Base-by-base conservation (phyloP, 179 eudicot species). In the Silene coronaria region DNA sequence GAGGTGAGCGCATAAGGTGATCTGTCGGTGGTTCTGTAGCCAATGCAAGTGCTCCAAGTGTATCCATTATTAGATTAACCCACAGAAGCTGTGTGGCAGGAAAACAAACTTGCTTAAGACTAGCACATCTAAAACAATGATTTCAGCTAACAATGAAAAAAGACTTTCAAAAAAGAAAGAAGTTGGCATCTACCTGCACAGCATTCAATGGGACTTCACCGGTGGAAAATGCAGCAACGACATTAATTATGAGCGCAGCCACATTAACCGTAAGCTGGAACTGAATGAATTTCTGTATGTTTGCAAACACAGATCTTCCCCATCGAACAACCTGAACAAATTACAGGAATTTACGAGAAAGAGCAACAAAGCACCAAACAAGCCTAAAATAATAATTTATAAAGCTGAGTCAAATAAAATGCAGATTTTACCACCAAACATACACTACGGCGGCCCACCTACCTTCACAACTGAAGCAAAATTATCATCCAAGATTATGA, bases 21-120 rank as follows among this genome's bases (percentile, higher is more conserved):
- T 94, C 92, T 27, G 98, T 94, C 22, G 97, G 97, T 74, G 98
- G 97, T 84, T 94, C 98, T 59, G 98, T 94, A 78, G 97, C 97
- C 80, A 93, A 86, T 10, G 97, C 97, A 77, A 93, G 92, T 24
- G 97, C 97, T 76, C 98, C 98, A 65, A 94, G 90, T 74, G 98
- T 94, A 81, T 94, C 98, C 98, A 94, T 92, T 71, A 94, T 93
- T 70, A 93, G 90, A 86, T 93, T 93, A 38, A 93, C 97, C 97
- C 97, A 93, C 61, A 91, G 90, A 73, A 91, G 92, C 94, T 89
- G 89, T 60, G 79, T n/a, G 76, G 26, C 16, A 74, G 26, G 62
- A 70, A 34, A 45, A 68, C 26, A 36, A 67, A 12, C 42, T 68
- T 34, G 70, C 57, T 67, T 23, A 80, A 78, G 65, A 67, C 66